Conservation (phyloP, 1,284 basidiomycete species). For the Sanghuangporus baumii region DNA sequence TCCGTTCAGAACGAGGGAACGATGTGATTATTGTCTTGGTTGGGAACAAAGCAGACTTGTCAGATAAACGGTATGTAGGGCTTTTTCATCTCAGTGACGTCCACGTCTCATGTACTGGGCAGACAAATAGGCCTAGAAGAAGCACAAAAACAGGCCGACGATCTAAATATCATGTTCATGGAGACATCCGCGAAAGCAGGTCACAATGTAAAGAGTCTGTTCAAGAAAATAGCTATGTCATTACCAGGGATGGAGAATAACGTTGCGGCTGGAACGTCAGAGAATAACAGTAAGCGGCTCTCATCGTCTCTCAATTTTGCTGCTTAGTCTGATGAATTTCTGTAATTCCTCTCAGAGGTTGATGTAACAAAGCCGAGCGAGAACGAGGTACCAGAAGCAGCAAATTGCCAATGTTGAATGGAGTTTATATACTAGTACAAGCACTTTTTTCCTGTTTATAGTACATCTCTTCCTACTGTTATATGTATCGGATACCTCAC, state of each 20-base stretch:
- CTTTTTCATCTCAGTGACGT: constrained; percentile 5
- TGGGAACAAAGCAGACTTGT: constrained; percentile 98
- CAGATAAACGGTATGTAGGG: constrained; percentile 77
- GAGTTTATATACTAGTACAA: neutral
- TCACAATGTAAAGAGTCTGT: constrained; percentile 97
- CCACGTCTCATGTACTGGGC: constrained; percentile 3
- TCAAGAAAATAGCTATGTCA: constrained; percentile 99
- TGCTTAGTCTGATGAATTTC: neutral
- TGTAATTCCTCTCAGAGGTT: constrained; percentile 49
- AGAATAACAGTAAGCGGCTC: constrained; percentile 60
- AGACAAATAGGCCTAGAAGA: constrained; percentile 99
- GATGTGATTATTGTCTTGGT: constrained; percentile 99
- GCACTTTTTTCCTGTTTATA: constrained; percentile 14
- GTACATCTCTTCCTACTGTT: constrained; percentile 9
- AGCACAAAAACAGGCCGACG: constrained; percentile 89
- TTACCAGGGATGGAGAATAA: constrained; percentile 94
- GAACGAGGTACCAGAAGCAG: constrained; percentile 69
- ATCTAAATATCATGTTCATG: constrained; percentile 97
- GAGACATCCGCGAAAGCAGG: constrained; percentile 99
- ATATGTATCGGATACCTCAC: constrained; percentile 9
- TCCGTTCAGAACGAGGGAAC: constrained; percentile 93
- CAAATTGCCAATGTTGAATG: constrained; percentile 65
- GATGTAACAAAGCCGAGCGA: constrained; percentile 67
- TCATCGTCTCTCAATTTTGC: neutral
- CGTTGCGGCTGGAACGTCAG: constrained; percentile 52